These are phyloP conservation scores for Volvox carteri DNA, from an alignment of 163 green algal genomes.

Conservation along the genomic window DNA sequence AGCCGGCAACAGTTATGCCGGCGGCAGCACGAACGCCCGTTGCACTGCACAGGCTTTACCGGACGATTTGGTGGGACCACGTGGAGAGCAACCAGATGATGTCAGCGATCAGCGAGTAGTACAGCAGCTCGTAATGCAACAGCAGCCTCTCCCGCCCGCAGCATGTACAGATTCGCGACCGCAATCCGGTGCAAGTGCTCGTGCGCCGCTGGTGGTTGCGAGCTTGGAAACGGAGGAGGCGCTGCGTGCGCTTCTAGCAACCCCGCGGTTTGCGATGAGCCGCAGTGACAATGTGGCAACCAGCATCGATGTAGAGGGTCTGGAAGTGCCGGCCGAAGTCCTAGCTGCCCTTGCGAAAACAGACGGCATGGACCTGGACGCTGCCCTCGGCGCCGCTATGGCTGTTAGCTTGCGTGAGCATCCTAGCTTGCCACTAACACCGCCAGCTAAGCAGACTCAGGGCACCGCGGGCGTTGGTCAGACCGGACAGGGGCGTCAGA, in stretches of 20 bases:
- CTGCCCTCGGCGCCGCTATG: background rate
- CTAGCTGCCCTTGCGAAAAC: slow-evolving; percentile 20
- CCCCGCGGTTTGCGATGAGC: background rate
- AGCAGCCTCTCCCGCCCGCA: background rate
- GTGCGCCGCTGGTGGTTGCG: background rate
- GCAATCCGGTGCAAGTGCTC: background rate
- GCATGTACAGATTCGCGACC: background rate
- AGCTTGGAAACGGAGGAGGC: slow-evolving; percentile 50
- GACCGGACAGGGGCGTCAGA: background rate
- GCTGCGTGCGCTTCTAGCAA: slow-evolving; percentile 27
- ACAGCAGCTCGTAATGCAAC: background rate
- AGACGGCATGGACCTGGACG: slow-evolving; percentile 33
- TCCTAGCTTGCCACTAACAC: background rate
- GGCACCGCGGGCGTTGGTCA: background rate
- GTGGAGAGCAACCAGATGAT: background rate
- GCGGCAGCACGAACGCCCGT: background rate
- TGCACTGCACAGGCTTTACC: no score
- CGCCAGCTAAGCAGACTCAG: background rate
- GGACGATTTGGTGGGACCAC: no score
- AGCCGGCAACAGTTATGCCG: background rate
- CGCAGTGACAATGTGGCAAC: background rate
- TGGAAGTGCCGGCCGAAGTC: slow-evolving; percentile 39
- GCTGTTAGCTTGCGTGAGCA: background rate
- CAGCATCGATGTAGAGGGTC: background rate
- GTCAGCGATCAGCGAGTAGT: background rate